A percentile compares a stretch with the other conserved stretches of the same genome.
Conservation (phyloP, 306 rosid genomes). For the Quercus berberidifolia region DNA sequence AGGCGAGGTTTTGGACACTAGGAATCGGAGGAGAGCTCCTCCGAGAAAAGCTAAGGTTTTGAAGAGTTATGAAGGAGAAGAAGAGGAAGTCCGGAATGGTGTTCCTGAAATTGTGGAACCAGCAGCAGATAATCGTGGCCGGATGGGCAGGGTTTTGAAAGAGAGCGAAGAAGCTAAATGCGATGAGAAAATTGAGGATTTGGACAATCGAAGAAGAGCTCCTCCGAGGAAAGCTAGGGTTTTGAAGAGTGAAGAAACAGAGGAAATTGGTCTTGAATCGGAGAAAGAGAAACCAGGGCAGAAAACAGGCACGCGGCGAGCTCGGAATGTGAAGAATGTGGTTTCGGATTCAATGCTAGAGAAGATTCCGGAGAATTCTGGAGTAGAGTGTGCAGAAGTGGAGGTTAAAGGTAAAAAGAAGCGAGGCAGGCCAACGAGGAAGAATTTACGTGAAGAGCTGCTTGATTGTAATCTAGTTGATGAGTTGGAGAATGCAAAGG, state of each 20-base stretch:
- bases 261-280: background rate
- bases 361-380: slow-evolving; percentile 23
- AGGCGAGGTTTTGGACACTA: slow-evolving; percentile 3
- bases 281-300: no score
- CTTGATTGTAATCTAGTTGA: no score
- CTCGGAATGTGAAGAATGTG: slow-evolving; percentile 19
- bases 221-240: slow-evolving; percentile 4
- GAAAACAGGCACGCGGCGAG: slow-evolving; percentile 2
- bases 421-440: slow-evolving; percentile 29
- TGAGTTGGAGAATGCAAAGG: no score
- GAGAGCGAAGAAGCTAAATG: background rate
- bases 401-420: slow-evolving; percentile 36
- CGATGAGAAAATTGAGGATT: background rate
- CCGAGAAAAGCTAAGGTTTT: slow-evolving; percentile 15
- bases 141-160: background rate
- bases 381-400: slow-evolving; percentile 20
- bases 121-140: slow-evolving; percentile 4
- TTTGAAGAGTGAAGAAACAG: slow-evolving; percentile 14
- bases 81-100: no score
- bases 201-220: background rate
- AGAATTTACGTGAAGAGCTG: slow-evolving; percentile 24
- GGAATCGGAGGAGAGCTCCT: slow-evolving; percentile 16
- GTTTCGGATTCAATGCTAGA: slow-evolving; percentile 1
- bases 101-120: no score
- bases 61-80: no score